Percentiles rank a stretch among this genome's conserved stretches.
Conservation (phyloP, 2,329 filamentous ascomycete genomes). For the Delphinella strobiligena region DNA sequence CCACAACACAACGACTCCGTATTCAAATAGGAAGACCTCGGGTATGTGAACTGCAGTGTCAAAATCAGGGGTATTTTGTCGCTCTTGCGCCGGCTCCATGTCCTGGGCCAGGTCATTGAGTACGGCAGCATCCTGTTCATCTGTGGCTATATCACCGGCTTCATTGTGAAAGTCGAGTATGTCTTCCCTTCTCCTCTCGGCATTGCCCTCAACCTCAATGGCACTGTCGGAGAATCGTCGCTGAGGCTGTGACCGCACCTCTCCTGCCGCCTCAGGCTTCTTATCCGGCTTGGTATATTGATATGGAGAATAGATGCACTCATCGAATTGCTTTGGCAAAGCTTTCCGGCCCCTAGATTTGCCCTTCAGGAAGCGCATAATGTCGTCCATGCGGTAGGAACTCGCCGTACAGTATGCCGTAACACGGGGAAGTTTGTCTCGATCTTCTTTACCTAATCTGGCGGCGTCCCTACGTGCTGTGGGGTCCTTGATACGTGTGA, state of each 20-base stretch:
- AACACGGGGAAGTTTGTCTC: constrained; percentile 74
- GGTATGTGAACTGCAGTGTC: constrained; percentile 83
- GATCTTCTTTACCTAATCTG: constrained; percentile 81
- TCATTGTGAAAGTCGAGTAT: constrained; percentile 20
- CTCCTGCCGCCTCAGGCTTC: constrained; percentile 10
- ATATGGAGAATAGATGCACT: constrained; percentile 95
- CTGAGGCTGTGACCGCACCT: constrained; percentile 31
- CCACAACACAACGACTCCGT: constrained; percentile 96
- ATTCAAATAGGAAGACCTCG: constrained; percentile 92
- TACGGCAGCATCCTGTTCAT: constrained; percentile 9
- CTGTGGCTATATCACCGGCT: constrained; percentile 8
- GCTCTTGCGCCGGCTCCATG: constrained; percentile 8
- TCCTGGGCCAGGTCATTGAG: constrained; percentile 9
- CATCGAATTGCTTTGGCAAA: constrained; percentile 85
- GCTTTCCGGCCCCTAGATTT: constrained; percentile 64
- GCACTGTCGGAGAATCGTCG: constrained; percentile 64
- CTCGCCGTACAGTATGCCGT: constrained; percentile 95
- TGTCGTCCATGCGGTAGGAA: constrained; percentile 75
- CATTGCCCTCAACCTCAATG: constrained; percentile 50
- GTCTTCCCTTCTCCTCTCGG: constrained; percentile 22
- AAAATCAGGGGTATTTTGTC: constrained; percentile 51
- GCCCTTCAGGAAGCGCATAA: constrained; percentile 86
- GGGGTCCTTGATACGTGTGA: constrained; percentile 93
- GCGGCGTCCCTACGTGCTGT: constrained; percentile 87
- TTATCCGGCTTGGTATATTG: constrained; percentile 42